Evolutionary conservation across 495 filamentous ascomycete genomes (phyloP).

Genomic region (Immersiella caudata): DNA sequence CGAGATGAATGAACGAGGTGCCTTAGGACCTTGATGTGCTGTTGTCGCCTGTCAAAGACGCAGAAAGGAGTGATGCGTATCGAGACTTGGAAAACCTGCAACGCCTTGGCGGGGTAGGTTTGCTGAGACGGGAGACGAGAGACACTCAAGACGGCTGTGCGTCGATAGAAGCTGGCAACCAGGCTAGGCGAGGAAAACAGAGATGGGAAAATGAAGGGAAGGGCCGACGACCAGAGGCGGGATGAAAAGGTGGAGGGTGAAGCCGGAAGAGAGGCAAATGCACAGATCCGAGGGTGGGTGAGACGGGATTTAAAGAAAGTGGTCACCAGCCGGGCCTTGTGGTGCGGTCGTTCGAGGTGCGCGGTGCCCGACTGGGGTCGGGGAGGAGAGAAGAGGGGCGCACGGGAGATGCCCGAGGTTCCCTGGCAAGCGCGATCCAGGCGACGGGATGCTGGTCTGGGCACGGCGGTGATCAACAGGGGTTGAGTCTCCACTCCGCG

Average conservation of each 20-base stretch:
- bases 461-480: conserved; percentile 13
- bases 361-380: conserved; percentile 2
- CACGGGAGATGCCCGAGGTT: background rate
- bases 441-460: conserved; percentile 17
- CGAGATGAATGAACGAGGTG: conserved; percentile 17
- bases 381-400: background rate
- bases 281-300: conserved; percentile 19
- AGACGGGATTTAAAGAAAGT: conserved; percentile 20
- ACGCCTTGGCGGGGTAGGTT: conserved; percentile 22
- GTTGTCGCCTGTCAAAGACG: conserved; percentile 46
- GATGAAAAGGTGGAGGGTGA: conserved; percentile 20
- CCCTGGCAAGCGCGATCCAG: conserved; percentile 20
- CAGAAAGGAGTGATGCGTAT: conserved; percentile 40
- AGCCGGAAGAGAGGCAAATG: conserved; percentile 23
- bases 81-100: conserved; percentile 20
- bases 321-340: background rate
- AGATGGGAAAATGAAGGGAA: conserved; percentile 37
- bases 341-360: background rate
- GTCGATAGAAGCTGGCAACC: conserved; percentile 49
- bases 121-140: conserved; percentile 15
- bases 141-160: conserved; percentile 28
- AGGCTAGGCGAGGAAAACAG: conserved; percentile 24
- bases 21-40: conserved; percentile 14
- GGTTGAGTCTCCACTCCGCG: conserved; percentile 7
- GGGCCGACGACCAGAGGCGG: conserved; percentile 26